Base-by-base conservation (phyloP, 352 stramenopile species). In the Phytophthora podocarpi region DNA sequence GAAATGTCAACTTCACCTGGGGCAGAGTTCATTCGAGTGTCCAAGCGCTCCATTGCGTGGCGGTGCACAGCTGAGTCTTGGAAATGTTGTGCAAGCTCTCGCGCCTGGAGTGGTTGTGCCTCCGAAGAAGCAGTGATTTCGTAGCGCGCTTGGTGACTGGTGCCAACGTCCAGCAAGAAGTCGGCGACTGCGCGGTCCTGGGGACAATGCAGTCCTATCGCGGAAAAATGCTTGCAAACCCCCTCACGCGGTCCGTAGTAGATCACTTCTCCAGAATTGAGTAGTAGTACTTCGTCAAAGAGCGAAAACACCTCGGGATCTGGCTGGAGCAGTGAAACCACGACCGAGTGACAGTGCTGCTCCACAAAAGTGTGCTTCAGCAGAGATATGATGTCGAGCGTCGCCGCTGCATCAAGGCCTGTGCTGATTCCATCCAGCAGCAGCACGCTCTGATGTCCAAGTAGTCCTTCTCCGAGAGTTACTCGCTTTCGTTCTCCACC, bases 401-500 rank as follows among this genome's bases (percentile, higher is more conserved):
- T 76, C 5, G 70, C 70, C 1, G 70, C 70, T 0, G 40, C 56
- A 34, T 76, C 70, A 31, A 79, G 32, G 2, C 66, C 70, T 5
- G 66, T 79, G 27, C 54, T 76, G 51, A 74, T 74, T 55, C 76
- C 66, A 50, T 79, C 70, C 37, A 97, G 73, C 1, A 97, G 27
- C 9, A 91, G 51, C 20, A 95, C 76, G 2, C 62, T 60, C 27
- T 89, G 88, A 39, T 84, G 61, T 5, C 83, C 93, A 10, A 97
- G 69, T 24, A 95, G 50, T 51, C 96, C 89, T 46, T 88, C 87
- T 20, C 72, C 86, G 51, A 91, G 85, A 31, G 91, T 96, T 12
- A 93, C 78, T 13, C 91, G 74, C 72, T 97, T 97, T 45, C 80
- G 85, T 68, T 97, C 91, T n/a, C 91, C 89, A 23, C 91, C 91